Percentiles rank a stretch among this genome's conserved stretches.
These are phyloP conservation scores for Torulaspora quercuum DNA, from an alignment of 805 yeast species.

Conservation along the genomic window DNA sequence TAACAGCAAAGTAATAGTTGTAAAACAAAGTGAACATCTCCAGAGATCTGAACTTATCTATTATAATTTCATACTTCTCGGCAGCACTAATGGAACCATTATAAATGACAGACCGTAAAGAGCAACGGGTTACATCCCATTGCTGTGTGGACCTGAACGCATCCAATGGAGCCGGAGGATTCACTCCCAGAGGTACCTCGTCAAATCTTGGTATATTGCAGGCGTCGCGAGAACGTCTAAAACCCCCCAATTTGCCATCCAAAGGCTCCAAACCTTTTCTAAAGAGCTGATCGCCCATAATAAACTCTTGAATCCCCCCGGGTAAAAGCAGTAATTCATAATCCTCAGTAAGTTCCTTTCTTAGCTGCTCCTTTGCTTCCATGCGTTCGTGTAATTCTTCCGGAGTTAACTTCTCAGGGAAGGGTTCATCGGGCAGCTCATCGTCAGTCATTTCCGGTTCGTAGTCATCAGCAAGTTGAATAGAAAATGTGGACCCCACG, in stretches of 20 bases:
- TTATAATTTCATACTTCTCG: conserved; percentile 15
- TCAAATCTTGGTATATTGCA: conserved; percentile 29
- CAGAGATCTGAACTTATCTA: conserved; percentile 30
- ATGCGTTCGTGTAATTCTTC: conserved; percentile 18
- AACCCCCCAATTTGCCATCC: conserved; percentile 30
- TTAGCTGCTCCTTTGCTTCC: conserved; percentile 13
- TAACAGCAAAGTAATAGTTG: conserved; percentile 44
- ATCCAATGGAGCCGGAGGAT: conserved; percentile 37
- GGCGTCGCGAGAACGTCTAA: conserved; percentile 30
- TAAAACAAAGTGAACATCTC: conserved; percentile 42
- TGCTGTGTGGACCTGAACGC: conserved; percentile 36
- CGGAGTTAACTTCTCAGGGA: conserved; percentile 13
- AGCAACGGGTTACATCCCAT: conserved; percentile 34
- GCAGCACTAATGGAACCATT: conserved; percentile 3
- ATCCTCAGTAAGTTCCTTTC: conserved; percentile 18
- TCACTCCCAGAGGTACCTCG: conserved; percentile 29
- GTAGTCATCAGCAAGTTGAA: conserved; percentile 18
- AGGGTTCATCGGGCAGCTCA: conserved; percentile 25
- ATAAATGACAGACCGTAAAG: conserved; percentile 17
- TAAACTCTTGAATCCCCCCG: conserved; percentile 35
- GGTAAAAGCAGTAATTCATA: conserved; percentile 29
- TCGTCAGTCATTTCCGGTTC: conserved; percentile 29
- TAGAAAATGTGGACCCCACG: conserved; percentile 5
- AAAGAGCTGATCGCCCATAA: conserved; percentile 31
- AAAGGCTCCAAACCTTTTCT: conserved; percentile 22